Evolutionary conservation across 176 grass and related monocot genomes (phyloP).

Genomic region (Avena sativa): DNA sequence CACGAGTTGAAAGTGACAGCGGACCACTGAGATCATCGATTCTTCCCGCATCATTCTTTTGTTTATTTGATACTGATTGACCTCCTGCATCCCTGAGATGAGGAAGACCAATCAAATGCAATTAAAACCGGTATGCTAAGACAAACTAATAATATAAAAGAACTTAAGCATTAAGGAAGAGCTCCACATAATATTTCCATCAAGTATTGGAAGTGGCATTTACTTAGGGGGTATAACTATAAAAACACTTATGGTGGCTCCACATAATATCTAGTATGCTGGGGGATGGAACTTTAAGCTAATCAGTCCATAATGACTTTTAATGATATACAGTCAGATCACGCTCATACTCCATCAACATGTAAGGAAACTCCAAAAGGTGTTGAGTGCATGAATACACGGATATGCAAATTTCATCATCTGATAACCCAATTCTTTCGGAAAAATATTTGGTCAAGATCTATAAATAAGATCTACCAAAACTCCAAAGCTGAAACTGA

Average conservation of each 20-base stretch:
- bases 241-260: not conserved
- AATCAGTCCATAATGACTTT: slow-evolving; percentile 20
- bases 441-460: slow-evolving; percentile 16
- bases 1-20: slow-evolving; percentile 87
- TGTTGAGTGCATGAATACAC: slow-evolving; percentile 2
- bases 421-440: not conserved
- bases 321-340: not conserved
- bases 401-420: slow-evolving; percentile 17
- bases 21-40: slow-evolving; percentile 84
- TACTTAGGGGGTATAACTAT: not conserved
- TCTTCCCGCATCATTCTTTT: slow-evolving; percentile 57
- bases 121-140: not conserved
- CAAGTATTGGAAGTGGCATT: not conserved
- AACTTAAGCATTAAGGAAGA: not conserved
- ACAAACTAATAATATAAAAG: slow-evolving; percentile 1
- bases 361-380: slow-evolving; percentile 23
- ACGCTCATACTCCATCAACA: not conserved
- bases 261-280: not conserved
- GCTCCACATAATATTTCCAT: too few species aligned
- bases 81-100: slow-evolving; percentile 40
- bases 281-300: not conserved
- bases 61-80: slow-evolving; percentile 44
- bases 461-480: not conserved
- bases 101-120: slow-evolving; percentile 18
- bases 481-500: not conserved